Evolutionary conservation across 2,329 filamentous ascomycete species (phyloP).

Genomic region (Aspergillus brunneoviolaceus): DNA sequence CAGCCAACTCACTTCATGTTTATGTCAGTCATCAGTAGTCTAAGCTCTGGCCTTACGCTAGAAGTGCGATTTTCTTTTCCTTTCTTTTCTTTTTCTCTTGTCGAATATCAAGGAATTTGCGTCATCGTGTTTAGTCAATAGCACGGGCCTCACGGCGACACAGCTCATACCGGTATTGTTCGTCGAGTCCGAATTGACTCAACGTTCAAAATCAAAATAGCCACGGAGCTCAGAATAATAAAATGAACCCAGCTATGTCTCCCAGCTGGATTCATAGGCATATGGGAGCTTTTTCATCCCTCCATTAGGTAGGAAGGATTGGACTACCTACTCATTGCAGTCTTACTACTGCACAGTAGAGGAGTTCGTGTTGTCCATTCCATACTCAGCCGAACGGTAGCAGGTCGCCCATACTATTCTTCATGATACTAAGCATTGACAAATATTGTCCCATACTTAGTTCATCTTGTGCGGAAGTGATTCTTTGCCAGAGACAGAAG

Average conservation of each 20-base stretch:
- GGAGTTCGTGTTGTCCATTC: background rate
- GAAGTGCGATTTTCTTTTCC: background rate
- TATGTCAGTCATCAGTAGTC: constrained; percentile 9
- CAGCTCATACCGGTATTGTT: background rate
- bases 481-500: background rate
- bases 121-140: background rate
- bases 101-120: background rate
- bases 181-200: background rate
- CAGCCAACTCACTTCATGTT: constrained; percentile 1
- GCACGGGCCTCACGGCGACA: background rate
- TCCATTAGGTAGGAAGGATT: background rate
- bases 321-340: background rate
- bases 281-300: background rate
- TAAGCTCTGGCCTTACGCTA: background rate
- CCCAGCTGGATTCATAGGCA: background rate
- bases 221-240: background rate
- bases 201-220: background rate
- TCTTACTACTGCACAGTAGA: background rate
- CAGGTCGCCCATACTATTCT: background rate
- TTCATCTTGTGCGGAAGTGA: background rate
- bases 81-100: background rate
- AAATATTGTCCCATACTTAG: background rate
- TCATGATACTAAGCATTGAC: background rate
- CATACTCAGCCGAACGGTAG: background rate
- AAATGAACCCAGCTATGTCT: background rate